Evolutionary conservation across 192 early-diverging fungal genomes (phyloP).

Genomic region (Podila clonocystis): DNA sequence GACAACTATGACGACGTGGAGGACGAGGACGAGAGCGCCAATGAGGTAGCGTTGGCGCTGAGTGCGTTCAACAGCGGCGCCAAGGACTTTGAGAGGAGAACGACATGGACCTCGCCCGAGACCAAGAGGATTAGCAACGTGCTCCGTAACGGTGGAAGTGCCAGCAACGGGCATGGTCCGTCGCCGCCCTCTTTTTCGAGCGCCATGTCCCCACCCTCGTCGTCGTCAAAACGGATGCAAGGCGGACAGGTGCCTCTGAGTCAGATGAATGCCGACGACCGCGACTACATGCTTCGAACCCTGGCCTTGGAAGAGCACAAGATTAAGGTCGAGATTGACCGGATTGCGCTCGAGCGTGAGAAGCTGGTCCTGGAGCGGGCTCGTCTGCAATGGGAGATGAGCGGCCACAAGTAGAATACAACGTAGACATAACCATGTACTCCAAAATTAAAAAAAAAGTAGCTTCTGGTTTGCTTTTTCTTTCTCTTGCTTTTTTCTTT

Average conservation of each 20-base stretch:
- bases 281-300: constrained; percentile 17
- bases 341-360: constrained; percentile 34
- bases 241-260: constrained; percentile 11
- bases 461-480: neutral
- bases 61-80: neutral
- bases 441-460: neutral
- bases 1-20: constrained; percentile 1
- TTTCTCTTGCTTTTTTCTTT: neutral
- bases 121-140: too few species aligned
- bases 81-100: too few species aligned
- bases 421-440: too few species aligned
- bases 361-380: constrained; percentile 21
- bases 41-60: neutral
- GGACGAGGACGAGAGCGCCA: neutral
- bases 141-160: too few species aligned
- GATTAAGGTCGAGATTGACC: constrained; percentile 26
- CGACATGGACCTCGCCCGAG: too few species aligned
- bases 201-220: constrained; percentile 1
- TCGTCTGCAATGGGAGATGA: constrained; percentile 37
- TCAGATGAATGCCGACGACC: constrained; percentile 25
- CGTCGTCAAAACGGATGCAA: neutral
- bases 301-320: constrained; percentile 33
- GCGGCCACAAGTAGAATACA: neutral
- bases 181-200: too few species aligned
- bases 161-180: too few species aligned